Conservation (phyloP, 805 yeast species). For the Maudiozyma turicensis region DNA sequence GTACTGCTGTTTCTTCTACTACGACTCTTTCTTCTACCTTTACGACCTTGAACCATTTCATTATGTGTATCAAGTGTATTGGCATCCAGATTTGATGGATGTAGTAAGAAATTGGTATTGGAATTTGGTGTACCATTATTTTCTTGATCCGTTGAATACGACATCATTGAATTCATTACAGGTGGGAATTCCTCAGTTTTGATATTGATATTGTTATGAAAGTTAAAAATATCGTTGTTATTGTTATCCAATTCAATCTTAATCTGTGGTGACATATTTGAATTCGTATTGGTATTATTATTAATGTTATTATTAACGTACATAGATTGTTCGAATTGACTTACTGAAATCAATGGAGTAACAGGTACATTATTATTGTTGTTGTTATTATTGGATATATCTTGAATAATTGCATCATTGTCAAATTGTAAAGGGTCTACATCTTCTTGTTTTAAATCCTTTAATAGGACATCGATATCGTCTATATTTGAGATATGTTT, state of each 20-base stretch:
- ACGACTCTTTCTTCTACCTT: slow-evolving; percentile 12
- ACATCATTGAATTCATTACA: neutral
- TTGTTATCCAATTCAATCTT: neutral
- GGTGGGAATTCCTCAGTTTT: neutral
- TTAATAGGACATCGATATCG: slow-evolving; percentile 14
- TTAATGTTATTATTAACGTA: neutral
- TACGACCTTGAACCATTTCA: slow-evolving; percentile 24
- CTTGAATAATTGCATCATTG: neutral
- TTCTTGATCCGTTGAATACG: neutral
- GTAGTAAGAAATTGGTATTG: neutral
- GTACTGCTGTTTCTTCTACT: slow-evolving; percentile 2
- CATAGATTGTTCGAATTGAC: slow-evolving; percentile 14
- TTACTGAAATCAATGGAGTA: slow-evolving; percentile 21
- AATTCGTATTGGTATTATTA: neutral
- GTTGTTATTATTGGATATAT: neutral
- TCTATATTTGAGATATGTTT: slow-evolving; percentile 17
- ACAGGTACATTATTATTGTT: neutral
- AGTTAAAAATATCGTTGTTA: neutral
- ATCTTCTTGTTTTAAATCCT: slow-evolving; percentile 2
- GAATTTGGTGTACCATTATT: neutral
- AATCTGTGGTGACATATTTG: neutral
- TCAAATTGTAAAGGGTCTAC: neutral
- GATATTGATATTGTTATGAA: neutral
- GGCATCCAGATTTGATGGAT: neutral
- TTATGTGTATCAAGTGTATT: slow-evolving; percentile 9